phyloP scores from a whole-genome alignment of 768 basidiomycete species.

The Zangia roseola region DNA sequence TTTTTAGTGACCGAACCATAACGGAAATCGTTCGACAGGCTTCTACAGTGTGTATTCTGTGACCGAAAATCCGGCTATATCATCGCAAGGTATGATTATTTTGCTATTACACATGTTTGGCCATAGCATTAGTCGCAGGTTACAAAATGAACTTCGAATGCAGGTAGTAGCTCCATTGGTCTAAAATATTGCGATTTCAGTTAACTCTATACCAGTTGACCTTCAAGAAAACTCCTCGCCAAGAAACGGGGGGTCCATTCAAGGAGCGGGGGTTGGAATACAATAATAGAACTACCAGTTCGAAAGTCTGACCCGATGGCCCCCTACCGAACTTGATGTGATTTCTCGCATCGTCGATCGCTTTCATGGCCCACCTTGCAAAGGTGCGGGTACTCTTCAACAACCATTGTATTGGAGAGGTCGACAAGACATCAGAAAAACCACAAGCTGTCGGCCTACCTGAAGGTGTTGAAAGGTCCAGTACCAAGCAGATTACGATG shows the following conservation, averaged over 20 bases:
- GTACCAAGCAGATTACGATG: conserved; percentile 53
- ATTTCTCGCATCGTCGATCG: conserved; percentile 90
- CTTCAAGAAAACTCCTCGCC: conserved; percentile 33
- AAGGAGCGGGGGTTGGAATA: conserved; percentile 46
- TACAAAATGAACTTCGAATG: conserved; percentile 94
- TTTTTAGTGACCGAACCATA: background rate
- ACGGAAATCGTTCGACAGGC: conserved; percentile 32
- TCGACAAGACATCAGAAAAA: conserved; percentile 57
- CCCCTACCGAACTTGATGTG: conserved; percentile 78
- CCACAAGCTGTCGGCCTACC: conserved; percentile 51
- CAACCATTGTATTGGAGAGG: conserved; percentile 59
- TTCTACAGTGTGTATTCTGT: conserved; percentile 77
- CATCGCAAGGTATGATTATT: conserved; percentile 55
- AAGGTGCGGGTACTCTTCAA: conserved; percentile 81
- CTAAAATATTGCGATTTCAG: too few relatives aligned
- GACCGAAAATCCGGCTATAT: conserved; percentile 75
- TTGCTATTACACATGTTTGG: background rate
- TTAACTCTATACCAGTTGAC: too few relatives aligned
- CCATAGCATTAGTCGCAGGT: conserved; percentile 36
- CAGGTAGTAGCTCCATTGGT: conserved; percentile 30
- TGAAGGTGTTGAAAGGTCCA: conserved; percentile 54
- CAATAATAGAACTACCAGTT: conserved; percentile 81
- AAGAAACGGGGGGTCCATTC: conserved; percentile 32
- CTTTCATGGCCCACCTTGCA: conserved; percentile 79
- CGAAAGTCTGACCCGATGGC: conserved; percentile 78